Evolutionary conservation across 1,139 yeast species (phyloP).

Genomic region (Scheffersomyces parashehatae): DNA sequence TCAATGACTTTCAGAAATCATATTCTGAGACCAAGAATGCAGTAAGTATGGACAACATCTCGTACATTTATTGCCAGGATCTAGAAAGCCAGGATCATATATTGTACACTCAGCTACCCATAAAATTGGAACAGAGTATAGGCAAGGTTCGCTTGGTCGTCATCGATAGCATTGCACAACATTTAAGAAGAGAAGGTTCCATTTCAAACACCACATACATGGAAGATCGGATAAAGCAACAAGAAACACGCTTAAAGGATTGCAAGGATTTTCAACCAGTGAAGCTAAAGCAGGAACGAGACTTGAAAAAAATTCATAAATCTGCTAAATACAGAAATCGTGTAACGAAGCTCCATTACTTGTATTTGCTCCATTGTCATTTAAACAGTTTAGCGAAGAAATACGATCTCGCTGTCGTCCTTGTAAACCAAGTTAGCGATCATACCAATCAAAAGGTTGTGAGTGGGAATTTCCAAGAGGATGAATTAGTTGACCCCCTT

Average conservation of each 20-base stretch:
- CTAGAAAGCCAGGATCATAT: conserved; percentile 76
- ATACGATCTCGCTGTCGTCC: conserved; percentile 60
- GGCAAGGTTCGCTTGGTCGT: conserved; percentile 54
- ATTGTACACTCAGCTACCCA: conserved; percentile 68
- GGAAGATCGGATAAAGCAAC: conserved; percentile 20
- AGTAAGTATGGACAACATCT: conserved; percentile 50
- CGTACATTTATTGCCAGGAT: conserved; percentile 66
- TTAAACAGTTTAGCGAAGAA: conserved; percentile 52
- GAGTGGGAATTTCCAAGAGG: conserved; percentile 14
- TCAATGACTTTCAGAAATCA: conserved; percentile 32
- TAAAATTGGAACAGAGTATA: conserved; percentile 37
- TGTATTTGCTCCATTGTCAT: conserved; percentile 47
- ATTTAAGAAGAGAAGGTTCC: conserved; percentile 65
- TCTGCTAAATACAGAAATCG: conserved; percentile 31
- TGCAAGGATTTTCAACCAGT: conserved; percentile 18
- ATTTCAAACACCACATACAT: conserved; percentile 31
- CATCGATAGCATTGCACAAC: conserved; percentile 87
- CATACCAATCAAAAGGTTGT: conserved; percentile 6
- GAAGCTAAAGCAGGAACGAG: conserved; percentile 27
- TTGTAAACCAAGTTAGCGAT: conserved; percentile 83
- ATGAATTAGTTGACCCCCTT: conserved; percentile 30
- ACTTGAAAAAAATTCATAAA: conserved; percentile 28
- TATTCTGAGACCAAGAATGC: conserved; percentile 10
- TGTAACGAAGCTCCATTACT: conserved; percentile 40
- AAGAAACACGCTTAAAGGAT: conserved; percentile 19